Conservation (phyloP, 768 basidiomycete species). For the Boletellus sp. region DNA sequence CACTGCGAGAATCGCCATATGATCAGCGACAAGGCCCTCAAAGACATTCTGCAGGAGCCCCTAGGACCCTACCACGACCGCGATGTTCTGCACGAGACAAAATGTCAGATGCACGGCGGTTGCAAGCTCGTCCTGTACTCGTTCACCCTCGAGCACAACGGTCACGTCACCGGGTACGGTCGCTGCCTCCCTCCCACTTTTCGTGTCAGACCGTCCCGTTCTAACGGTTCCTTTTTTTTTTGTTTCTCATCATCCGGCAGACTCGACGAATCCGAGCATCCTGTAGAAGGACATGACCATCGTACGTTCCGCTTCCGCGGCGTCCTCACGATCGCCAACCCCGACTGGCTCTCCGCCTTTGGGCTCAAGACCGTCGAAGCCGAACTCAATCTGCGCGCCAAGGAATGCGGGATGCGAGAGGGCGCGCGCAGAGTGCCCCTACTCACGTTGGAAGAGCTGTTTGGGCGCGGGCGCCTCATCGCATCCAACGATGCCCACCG, state of each 20-base stretch:
- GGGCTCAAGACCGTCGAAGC: constrained; percentile 40
- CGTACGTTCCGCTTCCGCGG: constrained; percentile 49
- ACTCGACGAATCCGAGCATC: constrained; percentile 46
- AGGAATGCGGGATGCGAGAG: constrained; percentile 23
- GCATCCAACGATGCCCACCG: constrained; percentile 12
- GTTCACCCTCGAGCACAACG: constrained; percentile 28
- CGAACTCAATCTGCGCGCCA: constrained; percentile 43
- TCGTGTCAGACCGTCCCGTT: background rate
- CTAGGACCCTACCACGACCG: constrained; percentile 31
- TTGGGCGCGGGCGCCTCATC: constrained; percentile 19
- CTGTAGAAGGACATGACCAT: constrained; percentile 27
- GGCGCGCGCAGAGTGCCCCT: constrained; percentile 17
- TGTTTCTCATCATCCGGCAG: constrained; percentile 21
- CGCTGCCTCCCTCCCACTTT: background rate
- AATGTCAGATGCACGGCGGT: constrained; percentile 14
- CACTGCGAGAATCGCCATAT: constrained; percentile 7
- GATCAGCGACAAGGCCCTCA: constrained; percentile 17
- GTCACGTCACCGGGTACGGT: constrained; percentile 24
- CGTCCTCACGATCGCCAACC: constrained; percentile 41
- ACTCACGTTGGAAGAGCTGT: constrained; percentile 37
- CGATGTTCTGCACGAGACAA: constrained; percentile 19
- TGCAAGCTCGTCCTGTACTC: constrained; percentile 24
- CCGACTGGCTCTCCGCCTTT: constrained; percentile 47
- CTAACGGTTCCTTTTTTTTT: constrained; percentile 2
- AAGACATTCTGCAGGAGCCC: constrained; percentile 25